These are phyloP conservation scores for Apiospora malaysiana DNA, from an alignment of 2,329 filamentous ascomycete species.

Conservation along the genomic window DNA sequence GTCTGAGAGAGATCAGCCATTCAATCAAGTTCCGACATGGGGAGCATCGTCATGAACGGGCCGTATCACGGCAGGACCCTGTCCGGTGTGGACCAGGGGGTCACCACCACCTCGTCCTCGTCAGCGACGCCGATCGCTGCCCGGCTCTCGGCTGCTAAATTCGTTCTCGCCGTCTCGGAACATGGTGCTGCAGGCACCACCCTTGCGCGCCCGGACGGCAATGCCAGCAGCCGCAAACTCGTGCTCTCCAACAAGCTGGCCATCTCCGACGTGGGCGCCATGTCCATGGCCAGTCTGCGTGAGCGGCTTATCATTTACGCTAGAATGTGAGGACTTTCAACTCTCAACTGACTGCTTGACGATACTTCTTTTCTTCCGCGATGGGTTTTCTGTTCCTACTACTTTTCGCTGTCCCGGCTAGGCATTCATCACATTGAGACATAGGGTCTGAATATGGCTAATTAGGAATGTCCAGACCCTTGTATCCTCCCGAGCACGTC, in stretches of 20 bases:
- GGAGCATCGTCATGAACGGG: not conserved
- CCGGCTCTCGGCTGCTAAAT: slow-evolving; percentile 1
- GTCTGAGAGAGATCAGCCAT: not conserved
- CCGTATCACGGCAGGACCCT: slow-evolving; percentile 19
- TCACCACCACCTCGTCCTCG: not conserved
- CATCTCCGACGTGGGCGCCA: slow-evolving; percentile 12
- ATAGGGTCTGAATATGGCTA: too few relatives aligned
- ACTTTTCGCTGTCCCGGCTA: too few relatives aligned
- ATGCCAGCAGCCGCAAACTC: slow-evolving; percentile 7
- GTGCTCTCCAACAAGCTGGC: slow-evolving; percentile 21
- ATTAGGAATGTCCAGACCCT: not conserved
- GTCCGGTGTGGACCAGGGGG: slow-evolving; percentile 11
- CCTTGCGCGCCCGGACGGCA: not conserved
- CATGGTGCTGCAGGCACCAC: not conserved
- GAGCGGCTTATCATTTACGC: slow-evolving; percentile 13
- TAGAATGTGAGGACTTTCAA: not conserved
- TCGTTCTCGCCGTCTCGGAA: slow-evolving; percentile 5
- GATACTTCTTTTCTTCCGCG: not conserved
- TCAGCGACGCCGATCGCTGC: not conserved
- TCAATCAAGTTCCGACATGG: not conserved
- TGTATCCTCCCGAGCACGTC: slow-evolving; percentile 6
- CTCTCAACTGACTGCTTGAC: not conserved
- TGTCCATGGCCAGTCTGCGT: slow-evolving; percentile 17
- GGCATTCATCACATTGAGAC: too few relatives aligned
- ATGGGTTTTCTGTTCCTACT: too few relatives aligned